Evolutionary conservation across 73 alveolate genomes (phyloP).

Genomic region (Urostyla sp.): DNA sequence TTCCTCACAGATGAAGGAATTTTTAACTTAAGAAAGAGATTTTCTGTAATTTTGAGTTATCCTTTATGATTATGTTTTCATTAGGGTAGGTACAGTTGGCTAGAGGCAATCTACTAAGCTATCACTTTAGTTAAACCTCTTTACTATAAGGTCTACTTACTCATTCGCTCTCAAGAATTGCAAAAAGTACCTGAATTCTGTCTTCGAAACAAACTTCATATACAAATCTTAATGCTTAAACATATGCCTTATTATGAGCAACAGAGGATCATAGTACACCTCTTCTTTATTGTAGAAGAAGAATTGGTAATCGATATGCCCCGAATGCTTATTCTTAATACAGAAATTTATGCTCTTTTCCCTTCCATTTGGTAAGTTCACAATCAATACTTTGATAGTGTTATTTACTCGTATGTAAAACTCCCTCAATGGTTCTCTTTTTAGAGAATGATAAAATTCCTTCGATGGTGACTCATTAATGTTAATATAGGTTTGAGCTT

Average conservation of each 20-base stretch:
- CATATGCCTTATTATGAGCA: not conserved
- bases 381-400: too few species aligned
- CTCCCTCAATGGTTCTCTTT: too few species aligned
- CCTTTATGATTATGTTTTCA: too few species aligned
- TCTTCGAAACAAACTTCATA: not conserved
- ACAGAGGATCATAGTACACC: not conserved
- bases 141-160: not conserved
- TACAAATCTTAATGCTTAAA: not conserved
- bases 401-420: too few species aligned
- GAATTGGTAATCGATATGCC: not conserved
- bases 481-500: too few species aligned
- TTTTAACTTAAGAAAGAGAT: too few species aligned
- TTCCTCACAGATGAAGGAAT: not conserved
- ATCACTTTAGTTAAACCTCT: slow-evolving; percentile 6
- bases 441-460: too few species aligned
- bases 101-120: slow-evolving; percentile 12
- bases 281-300: slow-evolving; percentile 8
- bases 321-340: slow-evolving; percentile 11
- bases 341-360: too few species aligned
- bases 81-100: not conserved
- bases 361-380: too few species aligned
- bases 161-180: not conserved
- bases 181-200: not conserved
- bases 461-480: too few species aligned
- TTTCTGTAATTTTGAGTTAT: not conserved